Base-by-base conservation (phyloP, 176 grass and related monocot species). In the Carex littledalei region DNA sequence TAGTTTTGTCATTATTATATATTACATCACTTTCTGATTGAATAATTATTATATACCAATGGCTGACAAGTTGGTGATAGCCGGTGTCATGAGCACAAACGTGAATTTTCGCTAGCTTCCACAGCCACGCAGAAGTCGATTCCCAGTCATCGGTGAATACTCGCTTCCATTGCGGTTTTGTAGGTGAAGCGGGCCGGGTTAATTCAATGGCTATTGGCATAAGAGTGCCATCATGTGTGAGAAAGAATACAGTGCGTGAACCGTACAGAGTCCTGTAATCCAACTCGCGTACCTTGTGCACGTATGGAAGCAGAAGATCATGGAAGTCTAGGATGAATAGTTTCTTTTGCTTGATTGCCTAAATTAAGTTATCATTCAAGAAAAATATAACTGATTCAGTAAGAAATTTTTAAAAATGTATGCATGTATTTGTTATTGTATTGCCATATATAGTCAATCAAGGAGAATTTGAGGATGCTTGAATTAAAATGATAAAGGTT, bases 311-410 rank as follows among this genome's bases (percentile, higher is more conserved):
- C 35, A 91, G 77, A 17, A 91, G 34, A 72, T 97, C 94, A 78
- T 97, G 89, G 85, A 90, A 93, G 78, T 97, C 94, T 22, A 97
- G 78, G 17, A 97, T 89, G 79, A 97, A 97, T 8, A 97, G 53
- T 86, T 67, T 89, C 65, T 94, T 88, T 11, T 80, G 74, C 18
- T 55, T 16, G 22, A 97, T 21, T 29, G 92, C 90, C 92, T 94
- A 84, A 65, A 59, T 54, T 77, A 54, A 13, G 26, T 29, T 50
- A 55, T 32, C 49, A 29, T 77, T 16, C 5, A 73, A 55, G 47
- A 6, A 58, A 67, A 32, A 50, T 50, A 49, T 49, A 50, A 50
- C 47, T 12, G 47, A 50, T 50, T 50, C 2, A 50, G 9, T 50
- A 12, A 50, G 47, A 50, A 50, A 50, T 50, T 39, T 39, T 39